Percentiles rank a stretch among this genome's conserved stretches.
Evolutionary conservation across 768 basidiomycete species (phyloP).

Genomic region (Coprinellus aureogranulatus): DNA sequence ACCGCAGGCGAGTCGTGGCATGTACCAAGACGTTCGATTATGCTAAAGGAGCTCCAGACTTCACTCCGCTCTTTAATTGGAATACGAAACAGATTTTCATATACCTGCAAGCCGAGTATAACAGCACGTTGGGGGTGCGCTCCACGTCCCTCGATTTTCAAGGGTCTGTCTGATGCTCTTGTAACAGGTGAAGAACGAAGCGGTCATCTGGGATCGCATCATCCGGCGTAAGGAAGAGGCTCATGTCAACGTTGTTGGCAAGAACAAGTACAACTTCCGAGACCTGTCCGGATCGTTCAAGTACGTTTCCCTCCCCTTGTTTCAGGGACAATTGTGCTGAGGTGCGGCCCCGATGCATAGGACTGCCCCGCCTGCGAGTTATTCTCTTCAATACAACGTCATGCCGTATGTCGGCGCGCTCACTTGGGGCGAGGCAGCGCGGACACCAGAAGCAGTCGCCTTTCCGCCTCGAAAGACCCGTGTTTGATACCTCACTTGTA

Average conservation of each 20-base stretch:
- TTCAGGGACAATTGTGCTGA: neutral
- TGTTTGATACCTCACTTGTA: slow-evolving; percentile 26
- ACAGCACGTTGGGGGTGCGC: slow-evolving; percentile 64
- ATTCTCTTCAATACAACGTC: slow-evolving; percentile 79
- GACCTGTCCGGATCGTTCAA: slow-evolving; percentile 73
- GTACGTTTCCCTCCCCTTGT: slow-evolving; percentile 43
- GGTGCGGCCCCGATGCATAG: slow-evolving; percentile 34
- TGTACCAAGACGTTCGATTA: neutral
- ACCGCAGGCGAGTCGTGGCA: slow-evolving; percentile 58
- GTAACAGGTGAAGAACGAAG: slow-evolving; percentile 39
- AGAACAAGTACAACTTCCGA: slow-evolving; percentile 84
- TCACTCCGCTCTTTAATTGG: slow-evolving; percentile 86
- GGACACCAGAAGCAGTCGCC: slow-evolving; percentile 34
- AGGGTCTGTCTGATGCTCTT: neutral
- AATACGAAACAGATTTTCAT: slow-evolving; percentile 95
- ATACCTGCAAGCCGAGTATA: slow-evolving; percentile 83
- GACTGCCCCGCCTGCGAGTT: slow-evolving; percentile 61
- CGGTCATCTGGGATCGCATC: slow-evolving; percentile 92
- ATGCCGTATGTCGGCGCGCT: slow-evolving; percentile 88
- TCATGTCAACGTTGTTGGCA: slow-evolving; percentile 56
- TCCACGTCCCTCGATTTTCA: neutral
- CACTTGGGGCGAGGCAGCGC: slow-evolving; percentile 70
- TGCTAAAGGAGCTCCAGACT: slow-evolving; percentile 45
- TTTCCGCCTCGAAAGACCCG: slow-evolving; percentile 42
- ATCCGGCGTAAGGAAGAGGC: slow-evolving; percentile 79